phyloP scores from a whole-genome alignment of 306 rosid genomes.

The Trifolium fragiferum region DNA sequence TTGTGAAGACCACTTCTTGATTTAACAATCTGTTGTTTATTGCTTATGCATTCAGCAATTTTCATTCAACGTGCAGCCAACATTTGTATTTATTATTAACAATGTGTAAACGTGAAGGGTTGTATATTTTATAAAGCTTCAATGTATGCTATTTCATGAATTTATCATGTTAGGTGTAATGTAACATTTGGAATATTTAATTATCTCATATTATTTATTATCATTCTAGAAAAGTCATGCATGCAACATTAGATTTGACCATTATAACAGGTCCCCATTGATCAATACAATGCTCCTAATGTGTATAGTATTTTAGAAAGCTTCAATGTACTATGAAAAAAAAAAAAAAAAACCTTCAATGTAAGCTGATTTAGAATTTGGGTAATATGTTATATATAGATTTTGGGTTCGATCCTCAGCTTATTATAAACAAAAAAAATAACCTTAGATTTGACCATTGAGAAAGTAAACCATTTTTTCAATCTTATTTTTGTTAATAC shows the following conservation, averaged over 20 bases:
- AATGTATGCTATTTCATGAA: background rate
- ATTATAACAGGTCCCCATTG: too few species aligned
- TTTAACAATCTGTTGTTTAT: background rate
- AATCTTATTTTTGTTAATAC: too few species aligned
- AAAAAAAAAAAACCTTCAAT: too few species aligned
- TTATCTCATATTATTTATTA: too few species aligned
- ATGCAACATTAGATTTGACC: background rate
- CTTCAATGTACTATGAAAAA: background rate
- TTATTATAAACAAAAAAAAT: too few species aligned
- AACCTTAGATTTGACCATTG: background rate
- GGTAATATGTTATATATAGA: too few species aligned
- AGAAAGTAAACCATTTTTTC: background rate
- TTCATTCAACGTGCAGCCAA: slow-evolving; percentile 23
- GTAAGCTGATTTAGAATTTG: background rate
- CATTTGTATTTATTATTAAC: background rate
- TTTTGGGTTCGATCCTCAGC: too few species aligned
- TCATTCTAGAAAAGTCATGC: background rate
- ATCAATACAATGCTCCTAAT: background rate
- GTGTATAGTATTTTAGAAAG: background rate
- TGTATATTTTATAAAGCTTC: background rate
- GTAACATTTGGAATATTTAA: too few species aligned
- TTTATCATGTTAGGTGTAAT: too few species aligned
- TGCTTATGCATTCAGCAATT: background rate
- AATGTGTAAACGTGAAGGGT: slow-evolving; percentile 11
- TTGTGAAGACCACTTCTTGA: background rate